Base-by-base conservation (phyloP, 2,329 filamentous ascomycete species). In the Triangularia setosa region DNA sequence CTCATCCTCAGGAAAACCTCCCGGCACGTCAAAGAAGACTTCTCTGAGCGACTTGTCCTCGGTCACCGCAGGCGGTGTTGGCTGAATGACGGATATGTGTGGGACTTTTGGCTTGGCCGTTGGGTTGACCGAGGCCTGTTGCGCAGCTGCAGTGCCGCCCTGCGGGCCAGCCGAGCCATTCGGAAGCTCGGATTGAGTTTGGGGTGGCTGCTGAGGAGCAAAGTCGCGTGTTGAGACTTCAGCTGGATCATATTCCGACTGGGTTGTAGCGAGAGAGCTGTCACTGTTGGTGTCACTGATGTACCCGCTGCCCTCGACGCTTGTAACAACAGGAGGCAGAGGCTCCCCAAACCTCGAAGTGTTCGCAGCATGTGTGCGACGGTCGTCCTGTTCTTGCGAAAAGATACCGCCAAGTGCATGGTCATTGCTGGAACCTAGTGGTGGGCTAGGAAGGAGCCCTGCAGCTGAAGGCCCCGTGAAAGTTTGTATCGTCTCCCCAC, bases 321-420 rank as follows among this genome's bases (percentile, higher is more conserved):
- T 88, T 0, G 88, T 90, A 12, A 91, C 87, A 16, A 91, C 83
- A 0, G 89, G 89, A 4, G 90, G 87, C 33, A 92, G 74, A 16
- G 91, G 90, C 67, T 90, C 85, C 60, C 84, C 80, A 66, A 81
- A 82, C 69, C 81, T 81, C 7, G 83, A 84, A 12, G 81, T 85
- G 64, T 87, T 87, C 25, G 84, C 82, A 56, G 79, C 78, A 64
- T 84, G 82, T 66, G 81, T 84, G 3, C 79, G 75, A 5, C 77
- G 78, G 58, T 83, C 79, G 4, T 78, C 79, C 57, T 83, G 79
- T 59, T 89, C 86, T 54, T 84, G 81, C 6, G 79, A 73, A 14
- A 90, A 69, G 4, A 89, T 75, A 4, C 80, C 78, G 3, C 85
- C 88, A 61, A 88, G 75, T 2, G 79, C 82, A 68, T 85, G 80